A percentile compares a stretch with the other conserved stretches of the same genome.
Evolutionary conservation across 805 yeast species (phyloP).

Genomic region (Metschnikowia amazonensis): DNA sequence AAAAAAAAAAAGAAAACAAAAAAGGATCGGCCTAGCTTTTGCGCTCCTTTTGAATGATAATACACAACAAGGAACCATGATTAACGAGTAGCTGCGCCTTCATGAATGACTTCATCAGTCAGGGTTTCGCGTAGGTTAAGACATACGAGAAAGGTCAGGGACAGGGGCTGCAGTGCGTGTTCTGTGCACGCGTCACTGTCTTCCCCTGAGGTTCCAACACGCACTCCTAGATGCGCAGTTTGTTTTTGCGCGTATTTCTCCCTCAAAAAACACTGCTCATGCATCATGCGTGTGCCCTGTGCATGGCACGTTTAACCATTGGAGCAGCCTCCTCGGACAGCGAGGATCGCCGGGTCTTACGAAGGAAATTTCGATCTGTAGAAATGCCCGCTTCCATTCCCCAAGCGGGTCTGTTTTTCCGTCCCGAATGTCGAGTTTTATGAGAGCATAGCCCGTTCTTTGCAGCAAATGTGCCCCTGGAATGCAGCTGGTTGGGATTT

Average conservation of each 20-base stretch:
- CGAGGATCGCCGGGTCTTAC: background rate
- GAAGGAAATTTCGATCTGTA: background rate
- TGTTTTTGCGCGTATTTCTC: constrained; percentile 4
- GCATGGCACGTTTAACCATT: constrained; percentile 1
- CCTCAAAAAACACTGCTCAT: constrained; percentile 3
- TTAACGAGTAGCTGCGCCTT: no score
- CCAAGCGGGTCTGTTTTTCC: background rate
- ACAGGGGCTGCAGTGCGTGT: constrained; percentile 3
- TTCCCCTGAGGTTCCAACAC: constrained; percentile 1
- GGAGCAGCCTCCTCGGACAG: background rate
- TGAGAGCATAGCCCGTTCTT: background rate
- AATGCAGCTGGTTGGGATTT: background rate
- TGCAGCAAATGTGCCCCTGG: background rate
- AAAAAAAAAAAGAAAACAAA: no score
- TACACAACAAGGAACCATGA: background rate
- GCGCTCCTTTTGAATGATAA: background rate
- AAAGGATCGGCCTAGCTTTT: background rate
- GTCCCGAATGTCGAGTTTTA: background rate
- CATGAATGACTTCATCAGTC: background rate
- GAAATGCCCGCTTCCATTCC: background rate
- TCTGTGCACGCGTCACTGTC: background rate
- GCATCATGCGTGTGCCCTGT: constrained; percentile 2
- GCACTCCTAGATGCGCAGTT: constrained; percentile 1
- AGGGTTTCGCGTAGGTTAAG: background rate
- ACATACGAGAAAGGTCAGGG: background rate